Evolutionary conservation across 257 asterid species (phyloP).

Genomic region (Lithospermum erythrorhizon): DNA sequence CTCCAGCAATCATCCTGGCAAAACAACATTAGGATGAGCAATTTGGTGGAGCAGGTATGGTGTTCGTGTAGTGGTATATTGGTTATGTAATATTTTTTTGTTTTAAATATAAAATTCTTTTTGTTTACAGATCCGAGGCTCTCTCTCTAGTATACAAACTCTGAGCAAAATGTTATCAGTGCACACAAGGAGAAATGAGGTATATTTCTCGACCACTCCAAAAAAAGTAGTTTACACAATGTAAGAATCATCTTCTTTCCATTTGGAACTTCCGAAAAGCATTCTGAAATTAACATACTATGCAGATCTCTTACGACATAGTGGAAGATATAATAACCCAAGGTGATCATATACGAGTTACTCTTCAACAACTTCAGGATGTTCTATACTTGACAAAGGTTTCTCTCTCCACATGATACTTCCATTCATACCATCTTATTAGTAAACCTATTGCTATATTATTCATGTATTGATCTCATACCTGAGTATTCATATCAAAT

Average conservation of each 20-base stretch:
- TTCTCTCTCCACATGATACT: conserved; percentile 2
- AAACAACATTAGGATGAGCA: conserved; percentile 81
- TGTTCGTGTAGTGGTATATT: conserved; percentile 12
- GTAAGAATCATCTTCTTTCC: conserved; percentile 7
- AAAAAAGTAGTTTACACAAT: conserved; percentile 2
- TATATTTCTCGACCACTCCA: conserved; percentile 16
- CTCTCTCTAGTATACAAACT: conserved; percentile 74
- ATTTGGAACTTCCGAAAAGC: background rate
- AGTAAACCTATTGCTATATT: background rate
- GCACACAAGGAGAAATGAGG: conserved; percentile 83
- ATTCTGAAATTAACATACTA: background rate
- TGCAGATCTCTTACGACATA: conserved; percentile 75
- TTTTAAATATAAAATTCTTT: conserved; percentile 9
- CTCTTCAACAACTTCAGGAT: conserved; percentile 87
- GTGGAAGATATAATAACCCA: conserved; percentile 75
- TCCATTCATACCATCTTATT: conserved; percentile 3
- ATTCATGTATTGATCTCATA: background rate
- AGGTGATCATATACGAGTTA: conserved; percentile 66
- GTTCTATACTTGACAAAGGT: conserved; percentile 91
- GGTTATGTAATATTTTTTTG: conserved; percentile 1
- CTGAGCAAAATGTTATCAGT: conserved; percentile 70
- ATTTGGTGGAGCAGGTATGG: conserved; percentile 93
- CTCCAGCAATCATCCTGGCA: conserved; percentile 95
- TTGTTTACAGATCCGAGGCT: conserved; percentile 54
- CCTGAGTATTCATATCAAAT: background rate